Conservation (phyloP, 2,329 filamentous ascomycete species). For the Dryadomyces quercus-mongolicae region DNA sequence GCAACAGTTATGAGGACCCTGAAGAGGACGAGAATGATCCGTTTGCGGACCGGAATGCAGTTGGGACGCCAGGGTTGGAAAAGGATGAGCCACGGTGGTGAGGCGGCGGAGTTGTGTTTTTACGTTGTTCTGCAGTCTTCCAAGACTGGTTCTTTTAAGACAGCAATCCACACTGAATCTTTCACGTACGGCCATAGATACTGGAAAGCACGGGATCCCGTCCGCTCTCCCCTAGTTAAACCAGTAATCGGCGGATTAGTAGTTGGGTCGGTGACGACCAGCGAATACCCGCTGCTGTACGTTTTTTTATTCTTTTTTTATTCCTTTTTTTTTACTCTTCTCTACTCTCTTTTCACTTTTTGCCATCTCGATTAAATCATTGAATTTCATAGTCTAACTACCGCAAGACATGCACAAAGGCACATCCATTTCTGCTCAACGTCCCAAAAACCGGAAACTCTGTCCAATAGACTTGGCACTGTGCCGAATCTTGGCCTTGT, state of each 20-base stretch:
- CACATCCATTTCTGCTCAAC: neutral
- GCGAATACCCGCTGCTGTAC: constrained; percentile 3
- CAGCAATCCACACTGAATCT: neutral
- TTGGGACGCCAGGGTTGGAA: constrained; percentile 30
- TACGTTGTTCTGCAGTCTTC: too few species aligned
- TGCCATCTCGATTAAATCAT: neutral
- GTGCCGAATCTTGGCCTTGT: constrained; percentile 8
- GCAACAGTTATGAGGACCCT: constrained; percentile 48
- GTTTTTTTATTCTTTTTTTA: neutral
- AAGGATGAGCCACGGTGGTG: constrained; percentile 22
- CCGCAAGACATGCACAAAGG: neutral
- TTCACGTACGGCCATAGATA: constrained; percentile 6
- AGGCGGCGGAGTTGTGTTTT: neutral
- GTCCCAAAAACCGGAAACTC: constrained; percentile 10
- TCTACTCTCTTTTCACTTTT: neutral
- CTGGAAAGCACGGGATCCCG: constrained; percentile 4
- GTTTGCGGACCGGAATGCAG: constrained; percentile 72
- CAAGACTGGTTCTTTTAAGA: neutral
- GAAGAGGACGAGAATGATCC: constrained; percentile 78
- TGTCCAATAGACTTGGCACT: constrained; percentile 11
- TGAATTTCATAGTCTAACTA: too few species aligned
- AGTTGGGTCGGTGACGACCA: constrained; percentile 2
- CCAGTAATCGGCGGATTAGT: constrained; percentile 1
- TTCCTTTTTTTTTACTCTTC: neutral
- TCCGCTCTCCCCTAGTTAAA: constrained; percentile 2